Evolutionary conservation across 108 stramenopile genomes (phyloP).

Genomic region (Cyclotella sp.): DNA sequence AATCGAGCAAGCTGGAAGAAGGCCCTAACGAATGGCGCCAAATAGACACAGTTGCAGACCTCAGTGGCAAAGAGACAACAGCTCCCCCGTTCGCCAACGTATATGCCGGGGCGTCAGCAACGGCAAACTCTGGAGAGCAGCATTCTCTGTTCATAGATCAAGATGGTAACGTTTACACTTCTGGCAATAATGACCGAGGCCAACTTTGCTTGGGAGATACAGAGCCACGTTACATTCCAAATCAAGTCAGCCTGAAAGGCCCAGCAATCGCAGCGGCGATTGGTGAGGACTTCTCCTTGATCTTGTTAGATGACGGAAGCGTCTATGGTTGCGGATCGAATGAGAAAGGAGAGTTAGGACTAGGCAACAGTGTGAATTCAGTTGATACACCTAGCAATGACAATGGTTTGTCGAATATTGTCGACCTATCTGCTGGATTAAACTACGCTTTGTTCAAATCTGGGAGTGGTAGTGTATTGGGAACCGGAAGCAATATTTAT

Average conservation of each 20-base stretch:
- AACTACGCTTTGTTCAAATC: slow-evolving; percentile 35
- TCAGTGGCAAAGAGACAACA: background rate
- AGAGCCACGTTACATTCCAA: slow-evolving; percentile 6
- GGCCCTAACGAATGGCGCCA: slow-evolving; percentile 14
- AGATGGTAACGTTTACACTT: slow-evolving; percentile 26
- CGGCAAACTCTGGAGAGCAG: slow-evolving; percentile 31
- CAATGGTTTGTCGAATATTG: slow-evolving; percentile 31
- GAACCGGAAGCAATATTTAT: slow-evolving; percentile 48
- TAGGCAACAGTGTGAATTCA: slow-evolving; percentile 25
- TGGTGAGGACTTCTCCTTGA: slow-evolving; percentile 44
- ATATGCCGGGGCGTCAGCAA: slow-evolving; percentile 22
- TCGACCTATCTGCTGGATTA: slow-evolving; percentile 43
- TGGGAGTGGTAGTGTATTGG: slow-evolving; percentile 20
- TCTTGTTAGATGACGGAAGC: slow-evolving; percentile 33
- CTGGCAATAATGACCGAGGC: slow-evolving; percentile 27
- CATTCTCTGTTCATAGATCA: slow-evolving; percentile 34
- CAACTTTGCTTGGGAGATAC: slow-evolving; percentile 33
- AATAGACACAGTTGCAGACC: slow-evolving; percentile 19
- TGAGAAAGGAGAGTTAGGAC: slow-evolving; percentile 52
- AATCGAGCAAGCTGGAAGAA: background rate
- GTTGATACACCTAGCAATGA: slow-evolving; percentile 15
- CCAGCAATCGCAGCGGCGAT: slow-evolving; percentile 35
- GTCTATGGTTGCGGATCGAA: slow-evolving; percentile 52
- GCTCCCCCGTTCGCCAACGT: slow-evolving; percentile 23
- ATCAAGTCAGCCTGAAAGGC: slow-evolving; percentile 11